Base-by-base conservation (phyloP, 1,139 yeast genomes). In the Casaregolazyma suthepensis region DNA sequence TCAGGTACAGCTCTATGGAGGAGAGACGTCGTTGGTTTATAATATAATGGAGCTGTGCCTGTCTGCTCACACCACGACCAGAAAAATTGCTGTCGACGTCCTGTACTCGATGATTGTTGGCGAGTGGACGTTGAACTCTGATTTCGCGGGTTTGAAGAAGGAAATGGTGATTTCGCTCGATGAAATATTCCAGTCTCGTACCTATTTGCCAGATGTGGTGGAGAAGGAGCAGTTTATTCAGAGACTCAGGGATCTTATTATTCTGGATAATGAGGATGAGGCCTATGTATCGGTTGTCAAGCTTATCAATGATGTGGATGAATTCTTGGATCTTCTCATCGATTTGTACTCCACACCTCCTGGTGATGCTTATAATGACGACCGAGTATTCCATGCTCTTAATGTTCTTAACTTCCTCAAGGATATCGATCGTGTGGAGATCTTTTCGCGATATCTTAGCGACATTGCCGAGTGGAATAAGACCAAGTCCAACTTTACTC, bases 361-460 rank as follows among this genome's bases (percentile, higher is more conserved):
- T 50, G 93, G 91, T 19, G 83, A 84, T 48, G 96, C 89, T 63
- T 89, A 85, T 69, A 93, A 86, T 62, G 95, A 87, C 64, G 96
- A 89, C 67, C 76, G 96, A 66, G 84, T 90, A 2, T 85, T 87
- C 79, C 87, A 86, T 66, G 82, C 83, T 57, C 75, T 89, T 63
- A 86, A 85, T 63, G 85, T 88, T 63, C 81, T 87, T 60, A 85
- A 90, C 49, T 87, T 82, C 67, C 76, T 89, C 67, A 80, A 85
- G 75, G 83, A 85, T 62, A 90, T 89, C 48, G 83, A 85, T 65
- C 83, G 84, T 61, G 94, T 94, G 0, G 95, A 87, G 66, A 75
- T 85, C 57, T 85, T 89, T 71, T 85, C 87, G 65, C 79, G 88
- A 15, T 86, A 87, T 66, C 81, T 89, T 61, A 80, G 84, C 67